Evolutionary conservation across 192 early-diverging fungal genomes (phyloP).

Genomic region (Umbelopsis vinacea): DNA sequence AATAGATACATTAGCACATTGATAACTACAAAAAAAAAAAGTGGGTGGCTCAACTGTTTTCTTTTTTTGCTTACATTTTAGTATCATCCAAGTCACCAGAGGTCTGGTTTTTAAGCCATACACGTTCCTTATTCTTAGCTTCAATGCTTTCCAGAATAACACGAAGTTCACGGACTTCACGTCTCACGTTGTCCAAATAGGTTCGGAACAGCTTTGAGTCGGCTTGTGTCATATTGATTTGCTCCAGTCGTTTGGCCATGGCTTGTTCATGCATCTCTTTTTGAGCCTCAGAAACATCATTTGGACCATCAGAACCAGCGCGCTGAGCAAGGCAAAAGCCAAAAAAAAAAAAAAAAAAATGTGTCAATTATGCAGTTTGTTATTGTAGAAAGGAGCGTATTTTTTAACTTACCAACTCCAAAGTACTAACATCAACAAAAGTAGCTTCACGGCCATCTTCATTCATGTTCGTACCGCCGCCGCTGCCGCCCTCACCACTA

Average conservation of each 20-base stretch:
- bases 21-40: too few relatives aligned
- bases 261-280: slow-evolving; percentile 74
- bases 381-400: not conserved
- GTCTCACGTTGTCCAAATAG: slow-evolving; percentile 64
- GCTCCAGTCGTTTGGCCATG: slow-evolving; percentile 66
- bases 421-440: slow-evolving; percentile 59
- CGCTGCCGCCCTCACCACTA: slow-evolving; percentile 36
- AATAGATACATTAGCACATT: not conserved
- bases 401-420: slow-evolving; percentile 52
- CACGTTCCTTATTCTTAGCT: slow-evolving; percentile 80
- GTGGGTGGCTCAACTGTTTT: not conserved
- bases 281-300: slow-evolving; percentile 41
- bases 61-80: slow-evolving; percentile 66
- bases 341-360: slow-evolving; percentile 1
- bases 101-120: slow-evolving; percentile 81
- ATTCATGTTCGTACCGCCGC: slow-evolving; percentile 41
- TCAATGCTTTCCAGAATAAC: slow-evolving; percentile 79
- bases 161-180: slow-evolving; percentile 73
- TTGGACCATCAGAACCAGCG: slow-evolving; percentile 34
- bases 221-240: slow-evolving; percentile 74
- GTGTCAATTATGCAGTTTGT: not conserved
- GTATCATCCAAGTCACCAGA: slow-evolving; percentile 83
- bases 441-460: slow-evolving; percentile 54
- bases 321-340: slow-evolving; percentile 24
- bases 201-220: slow-evolving; percentile 56